Evolutionary conservation across 2,329 filamentous ascomycete species (phyloP).

Genomic region (Microascus cirrosus): DNA sequence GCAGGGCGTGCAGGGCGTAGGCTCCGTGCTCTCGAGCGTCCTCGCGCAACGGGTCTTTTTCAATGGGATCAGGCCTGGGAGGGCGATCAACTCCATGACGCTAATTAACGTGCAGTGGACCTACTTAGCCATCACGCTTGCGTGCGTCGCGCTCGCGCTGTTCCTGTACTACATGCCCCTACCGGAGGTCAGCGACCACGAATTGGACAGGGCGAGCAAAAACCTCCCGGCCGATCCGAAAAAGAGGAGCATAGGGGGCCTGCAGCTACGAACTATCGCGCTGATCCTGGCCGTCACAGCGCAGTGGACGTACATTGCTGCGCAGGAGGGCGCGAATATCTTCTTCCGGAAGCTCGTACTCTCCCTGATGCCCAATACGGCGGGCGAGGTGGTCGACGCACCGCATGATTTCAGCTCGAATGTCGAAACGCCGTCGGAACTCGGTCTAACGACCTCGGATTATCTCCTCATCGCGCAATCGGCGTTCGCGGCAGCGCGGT

Average conservation of each 20-base stretch:
- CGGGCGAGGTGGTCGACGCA: constrained; percentile 12
- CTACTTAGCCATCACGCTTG: constrained; percentile 68
- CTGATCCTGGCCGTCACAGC: constrained; percentile 62
- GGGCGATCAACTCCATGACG: constrained; percentile 22
- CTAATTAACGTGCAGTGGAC: constrained; percentile 75
- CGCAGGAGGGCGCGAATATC: constrained; percentile 55
- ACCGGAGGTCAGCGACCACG: constrained; percentile 46
- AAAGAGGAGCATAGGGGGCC: constrained; percentile 34
- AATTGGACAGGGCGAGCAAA: constrained; percentile 36
- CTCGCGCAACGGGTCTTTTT: constrained; percentile 69
- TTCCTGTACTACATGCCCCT: constrained; percentile 60
- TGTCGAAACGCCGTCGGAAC: constrained; percentile 27
- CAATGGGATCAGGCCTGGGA: constrained; percentile 6
- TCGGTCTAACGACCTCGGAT: constrained; percentile 45
- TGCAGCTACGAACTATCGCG: constrained; percentile 42
- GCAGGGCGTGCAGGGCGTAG: constrained; percentile 67
- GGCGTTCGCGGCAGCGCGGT: constrained; percentile 63
- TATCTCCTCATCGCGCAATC: constrained; percentile 64
- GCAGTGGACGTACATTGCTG: constrained; percentile 70
- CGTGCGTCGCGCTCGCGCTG: constrained; percentile 59
- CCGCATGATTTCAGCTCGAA: constrained; percentile 11
- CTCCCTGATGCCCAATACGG: constrained; percentile 21
- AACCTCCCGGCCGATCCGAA: constrained; percentile 37
- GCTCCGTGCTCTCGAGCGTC: constrained; percentile 60
- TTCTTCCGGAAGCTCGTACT: constrained; percentile 45